phyloP scores from a whole-genome alignment of 129 eudicot species.

The Arctium lappa region DNA sequence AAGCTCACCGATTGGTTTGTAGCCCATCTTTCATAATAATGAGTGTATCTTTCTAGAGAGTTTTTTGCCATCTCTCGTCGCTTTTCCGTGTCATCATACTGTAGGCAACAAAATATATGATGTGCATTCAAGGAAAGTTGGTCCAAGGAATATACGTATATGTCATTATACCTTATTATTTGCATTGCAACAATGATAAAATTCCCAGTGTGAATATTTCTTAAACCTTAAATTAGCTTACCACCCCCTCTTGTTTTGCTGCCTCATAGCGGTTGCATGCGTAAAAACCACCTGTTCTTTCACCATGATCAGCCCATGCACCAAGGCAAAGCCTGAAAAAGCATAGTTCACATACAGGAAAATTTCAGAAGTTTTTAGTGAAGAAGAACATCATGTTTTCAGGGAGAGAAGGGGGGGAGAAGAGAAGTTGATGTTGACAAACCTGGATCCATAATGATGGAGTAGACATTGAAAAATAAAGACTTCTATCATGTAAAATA shows the following conservation, averaged over 20 bases:
- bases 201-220: background rate
- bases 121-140: background rate
- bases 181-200: background rate
- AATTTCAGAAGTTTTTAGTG: background rate
- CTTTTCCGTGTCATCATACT: slow-evolving; percentile 93
- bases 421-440: background rate
- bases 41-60: slow-evolving; percentile 95
- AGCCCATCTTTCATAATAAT: slow-evolving; percentile 99
- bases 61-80: slow-evolving; percentile 98
- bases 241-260: slow-evolving; percentile 96
- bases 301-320: slow-evolving; percentile 98
- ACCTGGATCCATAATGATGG: background rate
- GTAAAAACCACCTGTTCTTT: slow-evolving; percentile 96
- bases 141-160: background rate
- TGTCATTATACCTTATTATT: background rate
- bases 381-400: background rate
- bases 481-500: background rate
- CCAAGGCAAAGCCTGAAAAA: slow-evolving; percentile 87
- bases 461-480: background rate
- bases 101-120: slow-evolving; percentile 28
- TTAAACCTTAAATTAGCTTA: slow-evolving; percentile 32
- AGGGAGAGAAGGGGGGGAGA: background rate
- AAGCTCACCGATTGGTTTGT: slow-evolving; percentile 87
- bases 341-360: background rate
- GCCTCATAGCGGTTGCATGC: slow-evolving; percentile 98